These are phyloP conservation scores for Onygenales sp. DNA, from an alignment of 2,329 filamentous ascomycete genomes.

Conservation along the genomic window DNA sequence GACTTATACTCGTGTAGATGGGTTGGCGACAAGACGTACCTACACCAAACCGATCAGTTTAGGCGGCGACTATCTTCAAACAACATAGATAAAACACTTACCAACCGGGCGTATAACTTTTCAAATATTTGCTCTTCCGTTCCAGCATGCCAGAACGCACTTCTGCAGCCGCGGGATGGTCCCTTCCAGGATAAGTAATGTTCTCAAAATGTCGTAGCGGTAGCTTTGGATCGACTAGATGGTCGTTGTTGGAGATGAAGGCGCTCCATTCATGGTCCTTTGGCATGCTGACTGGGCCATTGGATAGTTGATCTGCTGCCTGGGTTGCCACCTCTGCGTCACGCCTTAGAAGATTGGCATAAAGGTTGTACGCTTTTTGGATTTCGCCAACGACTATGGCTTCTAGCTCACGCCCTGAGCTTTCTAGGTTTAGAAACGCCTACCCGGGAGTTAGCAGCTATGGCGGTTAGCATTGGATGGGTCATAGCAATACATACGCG, in stretches of 20 bases:
- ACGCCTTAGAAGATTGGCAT: conserved; percentile 81
- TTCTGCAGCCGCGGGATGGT: conserved; percentile 73
- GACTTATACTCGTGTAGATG: conserved; percentile 99
- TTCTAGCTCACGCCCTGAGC: conserved; percentile 87
- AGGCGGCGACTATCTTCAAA: neutral
- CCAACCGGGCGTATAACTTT: conserved; percentile 95
- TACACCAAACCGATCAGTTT: conserved; percentile 24
- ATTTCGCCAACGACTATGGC: conserved; percentile 95
- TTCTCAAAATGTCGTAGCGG: conserved; percentile 69
- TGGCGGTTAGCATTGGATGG: neutral
- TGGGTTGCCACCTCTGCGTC: conserved; percentile 76
- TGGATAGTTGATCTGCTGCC: conserved; percentile 69
- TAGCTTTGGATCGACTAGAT: conserved; percentile 77
- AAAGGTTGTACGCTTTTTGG: conserved; percentile 93
- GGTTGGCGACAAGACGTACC: conserved; percentile 92
- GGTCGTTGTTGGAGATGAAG: conserved; percentile 71
- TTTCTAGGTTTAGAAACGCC: conserved; percentile 92
- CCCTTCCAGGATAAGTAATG: conserved; percentile 83
- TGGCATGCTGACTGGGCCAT: conserved; percentile 82
- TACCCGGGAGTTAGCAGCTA: conserved; percentile 25
- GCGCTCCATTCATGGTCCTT: conserved; percentile 85
- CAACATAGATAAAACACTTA: conserved; percentile 36
- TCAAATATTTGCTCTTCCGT: conserved; percentile 97
- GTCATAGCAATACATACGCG: conserved; percentile 51
- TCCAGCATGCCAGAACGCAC: conserved; percentile 86